These are phyloP conservation scores for Fallopia convolvulus DNA, from an alignment of 148 eudicot genomes.

Conservation along the genomic window DNA sequence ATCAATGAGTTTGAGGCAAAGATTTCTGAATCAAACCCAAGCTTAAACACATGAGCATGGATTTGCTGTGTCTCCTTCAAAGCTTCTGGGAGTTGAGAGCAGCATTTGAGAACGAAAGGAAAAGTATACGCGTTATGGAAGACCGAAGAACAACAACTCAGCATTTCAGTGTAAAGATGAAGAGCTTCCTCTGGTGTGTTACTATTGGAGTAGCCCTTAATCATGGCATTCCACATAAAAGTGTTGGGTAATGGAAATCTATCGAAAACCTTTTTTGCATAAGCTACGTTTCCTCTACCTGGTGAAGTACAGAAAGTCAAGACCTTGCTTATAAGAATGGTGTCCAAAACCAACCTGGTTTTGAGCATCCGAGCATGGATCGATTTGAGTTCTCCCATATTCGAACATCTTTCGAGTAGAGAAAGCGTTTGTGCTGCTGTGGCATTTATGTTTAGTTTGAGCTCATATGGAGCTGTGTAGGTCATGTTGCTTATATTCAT, in stretches of 20 bases:
- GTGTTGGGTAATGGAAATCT: not conserved
- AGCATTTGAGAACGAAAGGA: not conserved
- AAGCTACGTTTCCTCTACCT: not conserved
- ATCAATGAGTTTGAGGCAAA: slow-evolving; percentile 6
- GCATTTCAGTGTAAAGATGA: not conserved
- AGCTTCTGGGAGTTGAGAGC: not conserved
- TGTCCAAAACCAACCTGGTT: not conserved
- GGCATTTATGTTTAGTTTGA: not conserved
- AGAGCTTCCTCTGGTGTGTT: not conserved
- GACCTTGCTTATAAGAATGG: not conserved
- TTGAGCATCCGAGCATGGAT: slow-evolving; percentile 6
- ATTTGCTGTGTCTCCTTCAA: slow-evolving; percentile 8
- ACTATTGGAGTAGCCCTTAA: not conserved
- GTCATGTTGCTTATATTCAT: not conserved
- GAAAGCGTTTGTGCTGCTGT: not conserved
- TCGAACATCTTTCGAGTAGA: not conserved
- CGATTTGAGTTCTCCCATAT: not conserved
- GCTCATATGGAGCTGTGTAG: not conserved
- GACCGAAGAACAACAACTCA: not conserved
- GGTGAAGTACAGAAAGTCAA: not conserved
- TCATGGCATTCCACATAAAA: slow-evolving; percentile 9
- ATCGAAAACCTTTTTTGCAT: not conserved
- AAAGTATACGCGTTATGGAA: not conserved
- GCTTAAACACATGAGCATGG: slow-evolving; percentile 4
- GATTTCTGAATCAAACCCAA: not conserved